Evolutionary conservation across 768 basidiomycete species (phyloP), one percentile per base, ranked within the genome.

Genomic region (Suillus occidentalis): DNA sequence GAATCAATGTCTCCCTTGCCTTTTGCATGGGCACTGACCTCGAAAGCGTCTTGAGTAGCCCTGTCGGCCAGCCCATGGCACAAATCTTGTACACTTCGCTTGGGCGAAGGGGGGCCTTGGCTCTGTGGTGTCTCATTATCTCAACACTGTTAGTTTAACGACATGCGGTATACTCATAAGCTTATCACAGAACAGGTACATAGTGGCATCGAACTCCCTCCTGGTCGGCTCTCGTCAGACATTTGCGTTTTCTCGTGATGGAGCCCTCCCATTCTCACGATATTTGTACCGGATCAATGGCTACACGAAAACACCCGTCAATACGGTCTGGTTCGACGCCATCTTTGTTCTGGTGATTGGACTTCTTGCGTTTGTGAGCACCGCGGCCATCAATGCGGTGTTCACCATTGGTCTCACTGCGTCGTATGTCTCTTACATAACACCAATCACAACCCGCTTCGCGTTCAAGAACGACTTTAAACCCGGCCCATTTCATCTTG

Each of bases 161-260:
- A 16, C 28, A 16, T 9, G 28, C 31, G 52, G 9, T 9, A 12
- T 16, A 53, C 31, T 9, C 28, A 31, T 10, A 20, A 18, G 18
- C 31, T 53, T 5, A 53, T 28, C 18, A 31, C 16, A 31, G 28
- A 53, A 18, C 28, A 53, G 52, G 52, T 53, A 53, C 9, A 53
- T 53, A 31, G 52, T 53, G 4, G 28, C 52, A 53, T 53, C 52
- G 28, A 53, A 53, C 52, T 53, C 52, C 52, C 52, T 53, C 28
- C 52, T 53, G 2, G 52, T 53, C 31, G 52, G 52, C 31, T 53
- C 52, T 53, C 52, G 52, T 28, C 52, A 53, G 28, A 53, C 52
- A 53, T 53, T 53, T 53, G 52, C 52, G 31, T 53, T 53, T 31
- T 8, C 52, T 53, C 52, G 52, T 53, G 52, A 53, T 34, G 52